Evolutionary conservation across 2,329 filamentous ascomycete genomes (phyloP), one percentile per base, ranked within the genome.

Genomic region (Alternaria sp.): DNA sequence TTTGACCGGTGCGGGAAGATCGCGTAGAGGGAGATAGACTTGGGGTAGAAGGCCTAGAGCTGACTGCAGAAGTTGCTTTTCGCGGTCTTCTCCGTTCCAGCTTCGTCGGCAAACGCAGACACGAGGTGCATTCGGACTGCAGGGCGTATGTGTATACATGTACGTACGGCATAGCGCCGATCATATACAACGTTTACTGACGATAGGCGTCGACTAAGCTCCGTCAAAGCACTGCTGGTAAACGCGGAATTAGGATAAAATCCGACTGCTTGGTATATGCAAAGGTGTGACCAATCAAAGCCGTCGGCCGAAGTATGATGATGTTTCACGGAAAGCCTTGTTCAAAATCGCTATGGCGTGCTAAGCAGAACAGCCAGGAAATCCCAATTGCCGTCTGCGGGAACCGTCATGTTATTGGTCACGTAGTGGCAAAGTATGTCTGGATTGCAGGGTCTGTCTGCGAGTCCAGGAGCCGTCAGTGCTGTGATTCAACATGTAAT

Each of bases 1-100:
- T 41, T 52, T 50, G 44, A 67, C 62, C 57, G 63, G 65, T 66
- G 61, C 57, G 60, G 66, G 62, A 63, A 57, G 41, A 36, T 44
- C 53, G 45, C 51, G 45, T 25, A n/a, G 43, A 40, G 25, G 46
- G 32, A 41, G 32, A 36, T 44, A 43, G 46, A 59, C 48, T 25
- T 56, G 53, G 38, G 14, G 43, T 36, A 38, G 11, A 41, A 40
- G 32, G 27, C 50, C 46, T 57, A 41, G 55, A 53, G 62, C 62
- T 67, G 62, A 67, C 60, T 62, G 64, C 62, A 65, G 62, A 41
- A 50, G 44, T 45, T 32, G 49, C 52, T 54, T 30, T 46, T 25
- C 57, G 43, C 48, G 34, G 57, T 38, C 27, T 36, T 50, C 40
- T 53, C 54, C 50, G 36, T 25, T 25, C 34, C 6, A 20, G 27